Evolutionary conservation across 768 basidiomycete species (phyloP).

Genomic region (Podaxis sp.): DNA sequence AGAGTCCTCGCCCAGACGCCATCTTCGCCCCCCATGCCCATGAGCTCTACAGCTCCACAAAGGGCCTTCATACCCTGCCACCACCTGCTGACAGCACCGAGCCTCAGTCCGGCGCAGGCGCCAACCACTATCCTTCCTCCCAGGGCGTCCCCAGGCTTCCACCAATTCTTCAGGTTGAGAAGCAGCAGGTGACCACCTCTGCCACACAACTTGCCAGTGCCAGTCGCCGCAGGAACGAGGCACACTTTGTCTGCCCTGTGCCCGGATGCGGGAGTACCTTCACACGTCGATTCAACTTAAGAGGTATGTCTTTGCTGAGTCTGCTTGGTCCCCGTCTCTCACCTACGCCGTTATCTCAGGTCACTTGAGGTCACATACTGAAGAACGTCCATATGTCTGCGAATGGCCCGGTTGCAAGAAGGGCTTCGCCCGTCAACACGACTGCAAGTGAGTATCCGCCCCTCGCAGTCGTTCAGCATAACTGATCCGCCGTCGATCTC

Average conservation of each 20-base stretch:
- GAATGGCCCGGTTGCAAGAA: slow-evolving; percentile 94
- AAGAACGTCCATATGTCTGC: slow-evolving; percentile 91
- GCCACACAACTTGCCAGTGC: slow-evolving; percentile 92
- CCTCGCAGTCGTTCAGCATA: slow-evolving; percentile 9
- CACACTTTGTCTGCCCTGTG: slow-evolving; percentile 90
- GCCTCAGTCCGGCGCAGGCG: slow-evolving; percentile 35
- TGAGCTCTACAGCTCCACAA: slow-evolving; percentile 48
- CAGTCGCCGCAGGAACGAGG: slow-evolving; percentile 84
- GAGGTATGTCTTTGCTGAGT: slow-evolving; percentile 43
- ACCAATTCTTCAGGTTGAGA: slow-evolving; percentile 87
- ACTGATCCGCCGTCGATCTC: slow-evolving; percentile 3
- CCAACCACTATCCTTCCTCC: slow-evolving; percentile 52
- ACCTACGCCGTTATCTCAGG: slow-evolving; percentile 39
- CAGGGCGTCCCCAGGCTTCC: slow-evolving; percentile 57
- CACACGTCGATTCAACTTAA: slow-evolving; percentile 84
- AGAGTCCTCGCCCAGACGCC: slow-evolving; percentile 37
- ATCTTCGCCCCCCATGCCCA: slow-evolving; percentile 51
- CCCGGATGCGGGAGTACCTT: slow-evolving; percentile 97
- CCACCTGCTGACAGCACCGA: slow-evolving; percentile 28
- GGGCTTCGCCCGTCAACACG: slow-evolving; percentile 92
- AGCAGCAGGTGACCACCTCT: slow-evolving; percentile 91
- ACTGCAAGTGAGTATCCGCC: slow-evolving; percentile 77
- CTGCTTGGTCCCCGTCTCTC: slow-evolving; percentile 6
- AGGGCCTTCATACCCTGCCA: slow-evolving; percentile 23
- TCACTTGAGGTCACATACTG: slow-evolving; percentile 91